These are phyloP conservation scores for Hippophae tibetana DNA, from an alignment of 306 rosid genomes.

Conservation along the genomic window DNA sequence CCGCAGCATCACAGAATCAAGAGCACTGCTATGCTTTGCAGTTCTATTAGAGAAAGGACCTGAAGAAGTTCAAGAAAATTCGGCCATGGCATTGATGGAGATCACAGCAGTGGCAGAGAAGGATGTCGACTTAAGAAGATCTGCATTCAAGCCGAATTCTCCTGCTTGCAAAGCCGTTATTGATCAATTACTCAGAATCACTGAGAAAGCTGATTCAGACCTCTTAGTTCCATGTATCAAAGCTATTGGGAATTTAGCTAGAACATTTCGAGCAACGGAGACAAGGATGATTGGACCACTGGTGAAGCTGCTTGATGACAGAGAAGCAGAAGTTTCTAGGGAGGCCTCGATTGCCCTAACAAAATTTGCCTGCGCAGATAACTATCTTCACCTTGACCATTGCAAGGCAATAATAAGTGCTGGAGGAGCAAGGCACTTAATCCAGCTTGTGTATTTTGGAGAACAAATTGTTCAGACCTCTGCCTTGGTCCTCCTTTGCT, in stretches of 20 bases:
- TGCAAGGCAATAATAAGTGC: slow-evolving; percentile 68
- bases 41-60: slow-evolving; percentile 76
- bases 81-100: slow-evolving; percentile 94
- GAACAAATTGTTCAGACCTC: slow-evolving; percentile 58
- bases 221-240: slow-evolving; percentile 73
- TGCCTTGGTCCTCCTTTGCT: slow-evolving; percentile 56
- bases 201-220: slow-evolving; percentile 55
- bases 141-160: slow-evolving; percentile 87
- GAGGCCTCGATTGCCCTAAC: slow-evolving; percentile 70
- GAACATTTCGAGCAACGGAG: slow-evolving; percentile 80
- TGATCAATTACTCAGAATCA: slow-evolving; percentile 62
- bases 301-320: slow-evolving; percentile 74
- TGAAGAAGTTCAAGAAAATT: slow-evolving; percentile 55
- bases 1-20: slow-evolving; percentile 79
- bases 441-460: slow-evolving; percentile 89
- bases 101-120: slow-evolving; percentile 78
- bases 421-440: slow-evolving; percentile 66
- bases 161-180: slow-evolving; percentile 92
- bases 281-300: slow-evolving; percentile 73
- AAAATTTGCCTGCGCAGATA: slow-evolving; percentile 59
- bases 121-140: slow-evolving; percentile 70
- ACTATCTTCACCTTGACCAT: slow-evolving; percentile 78
- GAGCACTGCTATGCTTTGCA: slow-evolving; percentile 81
- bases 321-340: slow-evolving; percentile 50
- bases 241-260: slow-evolving; percentile 70